Percentiles rank a stretch among this genome's conserved stretches.
Evolutionary conservation across 306 rosid species (phyloP).

Genomic region (Cicer chorassanicum): DNA sequence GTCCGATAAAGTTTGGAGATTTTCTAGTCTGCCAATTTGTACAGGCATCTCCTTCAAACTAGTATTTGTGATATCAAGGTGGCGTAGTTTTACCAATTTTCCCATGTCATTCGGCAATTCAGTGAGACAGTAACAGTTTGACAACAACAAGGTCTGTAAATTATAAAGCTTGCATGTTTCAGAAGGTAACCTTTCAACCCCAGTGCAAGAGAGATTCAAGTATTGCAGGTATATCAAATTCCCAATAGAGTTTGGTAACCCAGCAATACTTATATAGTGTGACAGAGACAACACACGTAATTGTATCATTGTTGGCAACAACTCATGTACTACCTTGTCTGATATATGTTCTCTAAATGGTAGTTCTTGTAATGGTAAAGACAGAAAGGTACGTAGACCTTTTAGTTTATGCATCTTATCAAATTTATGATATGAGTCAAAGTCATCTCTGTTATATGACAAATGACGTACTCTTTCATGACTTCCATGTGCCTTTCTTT

Average conservation of each 20-base stretch:
- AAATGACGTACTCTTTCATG: conserved; percentile 39
- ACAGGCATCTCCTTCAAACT: background rate
- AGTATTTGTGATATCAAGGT: conserved; percentile 11
- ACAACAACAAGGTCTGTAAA: conserved; percentile 40
- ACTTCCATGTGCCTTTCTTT: background rate
- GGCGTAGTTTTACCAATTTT: background rate
- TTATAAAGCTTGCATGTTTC: conserved; percentile 14
- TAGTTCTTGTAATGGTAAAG: background rate
- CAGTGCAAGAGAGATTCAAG: background rate
- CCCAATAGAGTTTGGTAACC: conserved; percentile 16
- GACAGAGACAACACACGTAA: conserved; percentile 37
- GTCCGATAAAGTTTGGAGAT: conserved; percentile 8
- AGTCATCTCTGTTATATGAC: background rate
- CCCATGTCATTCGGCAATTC: background rate
- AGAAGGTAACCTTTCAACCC: background rate
- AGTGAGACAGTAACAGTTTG: background rate
- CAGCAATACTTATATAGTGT: background rate
- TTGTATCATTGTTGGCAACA: background rate
- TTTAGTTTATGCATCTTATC: background rate
- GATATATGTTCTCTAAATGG: background rate
- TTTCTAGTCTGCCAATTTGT: background rate
- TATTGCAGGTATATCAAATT: conserved; percentile 13
- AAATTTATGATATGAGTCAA: conserved; percentile 5
- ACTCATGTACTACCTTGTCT: background rate
- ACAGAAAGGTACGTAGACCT: conserved; percentile 6